phyloP scores from a whole-genome alignment of 306 rosid genomes.

The Carpinus fangiana region DNA sequence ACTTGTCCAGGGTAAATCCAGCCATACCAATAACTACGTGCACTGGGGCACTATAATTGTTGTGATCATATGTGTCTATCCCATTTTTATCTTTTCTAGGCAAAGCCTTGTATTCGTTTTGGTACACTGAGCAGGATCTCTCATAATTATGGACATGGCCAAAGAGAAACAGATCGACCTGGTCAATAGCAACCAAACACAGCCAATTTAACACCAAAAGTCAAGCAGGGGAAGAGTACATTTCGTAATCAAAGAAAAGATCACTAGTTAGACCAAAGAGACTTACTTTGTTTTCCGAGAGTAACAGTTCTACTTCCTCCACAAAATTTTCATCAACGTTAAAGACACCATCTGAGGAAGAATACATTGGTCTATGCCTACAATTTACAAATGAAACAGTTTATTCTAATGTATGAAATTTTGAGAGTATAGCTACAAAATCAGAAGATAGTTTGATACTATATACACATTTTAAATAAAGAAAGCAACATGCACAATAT shows the following conservation, averaged over 20 bases:
- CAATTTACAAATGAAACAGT: constrained; percentile 14
- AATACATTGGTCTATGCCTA: constrained; percentile 95
- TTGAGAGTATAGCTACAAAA: background rate
- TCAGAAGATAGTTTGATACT: background rate
- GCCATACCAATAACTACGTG: constrained; percentile 89
- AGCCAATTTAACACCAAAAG: background rate
- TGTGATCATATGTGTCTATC: constrained; percentile 64
- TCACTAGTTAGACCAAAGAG: background rate
- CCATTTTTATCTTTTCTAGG: constrained; percentile 64
- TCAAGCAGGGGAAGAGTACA: background rate
- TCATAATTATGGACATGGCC: constrained; percentile 92
- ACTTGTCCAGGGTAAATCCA: constrained; percentile 70
- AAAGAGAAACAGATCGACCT: constrained; percentile 82
- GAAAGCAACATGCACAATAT: background rate
- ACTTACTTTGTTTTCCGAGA: constrained; percentile 56
- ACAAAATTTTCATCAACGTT: constrained; percentile 30
- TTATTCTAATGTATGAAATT: background rate
- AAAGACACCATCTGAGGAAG: constrained; percentile 28
- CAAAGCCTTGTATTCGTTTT: constrained; percentile 48
- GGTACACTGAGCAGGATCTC: constrained; percentile 70
- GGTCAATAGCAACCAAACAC: constrained; percentile 17
- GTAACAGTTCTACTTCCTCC: constrained; percentile 66
- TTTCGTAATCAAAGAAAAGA: background rate
- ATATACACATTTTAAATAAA: background rate
- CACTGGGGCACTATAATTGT: constrained; percentile 76